A percentile compares a stretch with the other conserved stretches of the same genome.
These are phyloP conservation scores for Phaeomoniella chlamydospora DNA, from an alignment of 2,329 filamentous ascomycete species.

Conservation along the genomic window DNA sequence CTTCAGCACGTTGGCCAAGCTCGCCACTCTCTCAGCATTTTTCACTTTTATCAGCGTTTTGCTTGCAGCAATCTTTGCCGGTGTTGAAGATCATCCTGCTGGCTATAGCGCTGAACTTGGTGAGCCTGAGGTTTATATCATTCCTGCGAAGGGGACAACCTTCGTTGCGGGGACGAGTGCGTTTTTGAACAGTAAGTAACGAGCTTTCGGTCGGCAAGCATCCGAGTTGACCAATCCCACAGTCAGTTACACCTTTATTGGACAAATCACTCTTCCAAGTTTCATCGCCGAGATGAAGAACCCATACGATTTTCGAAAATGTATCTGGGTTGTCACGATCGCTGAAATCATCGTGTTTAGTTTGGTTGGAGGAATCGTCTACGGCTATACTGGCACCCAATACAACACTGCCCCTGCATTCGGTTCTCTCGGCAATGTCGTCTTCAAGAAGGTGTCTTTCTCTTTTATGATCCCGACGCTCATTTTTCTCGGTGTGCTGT, in stretches of 20 bases:
- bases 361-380: slow-evolving; percentile 65
- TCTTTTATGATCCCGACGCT: slow-evolving; percentile 93
- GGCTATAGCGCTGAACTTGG: slow-evolving; percentile 46
- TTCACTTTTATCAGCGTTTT: slow-evolving; percentile 87
- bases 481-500: slow-evolving; percentile 81
- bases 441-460: slow-evolving; percentile 79
- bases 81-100: slow-evolving; percentile 58
- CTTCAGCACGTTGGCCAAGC: slow-evolving; percentile 63
- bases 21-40: slow-evolving; percentile 65
- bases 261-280: slow-evolving; percentile 82
- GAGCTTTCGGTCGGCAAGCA: too few relatives aligned
- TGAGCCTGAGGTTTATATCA: slow-evolving; percentile 50
- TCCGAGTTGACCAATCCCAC: too few relatives aligned
- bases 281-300: slow-evolving; percentile 92
- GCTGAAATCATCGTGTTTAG: slow-evolving; percentile 78
- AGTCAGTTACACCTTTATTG: slow-evolving; percentile 85
- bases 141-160: slow-evolving; percentile 56
- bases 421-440: slow-evolving; percentile 57
- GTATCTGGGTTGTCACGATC: slow-evolving; percentile 79
- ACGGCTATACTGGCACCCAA: slow-evolving; percentile 55
- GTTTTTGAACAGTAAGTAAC: slow-evolving; percentile 61
- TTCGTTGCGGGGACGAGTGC: slow-evolving; percentile 75
- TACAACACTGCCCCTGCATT: slow-evolving; percentile 84
- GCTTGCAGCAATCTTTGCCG: slow-evolving; percentile 69
- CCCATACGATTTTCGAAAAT: slow-evolving; percentile 76